Base-by-base conservation (phyloP, 768 basidiomycete genomes). In the Lanmaoa pseudosensibilis region DNA sequence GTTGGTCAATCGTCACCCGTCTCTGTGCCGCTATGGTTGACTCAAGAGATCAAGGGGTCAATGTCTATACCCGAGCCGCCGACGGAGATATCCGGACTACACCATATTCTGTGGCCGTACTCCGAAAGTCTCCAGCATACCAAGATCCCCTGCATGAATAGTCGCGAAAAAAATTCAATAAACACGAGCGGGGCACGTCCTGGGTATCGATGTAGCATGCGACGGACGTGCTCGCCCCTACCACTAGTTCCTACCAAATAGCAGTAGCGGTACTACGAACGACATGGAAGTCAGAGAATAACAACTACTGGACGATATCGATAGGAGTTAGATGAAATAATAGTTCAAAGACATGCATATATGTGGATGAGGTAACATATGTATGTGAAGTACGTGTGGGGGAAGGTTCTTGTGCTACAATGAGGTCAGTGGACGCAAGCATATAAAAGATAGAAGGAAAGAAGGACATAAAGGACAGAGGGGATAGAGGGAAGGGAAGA, bases 391-490 rank as follows among this genome's bases (percentile, higher is more conserved):
- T 50, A 61, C 36, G 61, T 59, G 61, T 23, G 25, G 27, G 15
- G 30, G 3, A 44, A 46, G 36, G 52, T 41, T 40, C 60, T 47
- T 63, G 49, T 59, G 56, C 56, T 59, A 54, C 52, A 27, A 27
- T 27, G 11, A 41, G 36, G 52, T 62, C 45, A 47, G 37, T 46
- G 48, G 38, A 40, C 33, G 45, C 11, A 34, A 23, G 43, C 30
- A 38, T 47, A 27, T 27, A 27, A n/a, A n/a, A n/a, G n/a, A n/a
- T n/a, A n/a, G n/a, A n/a, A n/a, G n/a, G n/a, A n/a, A n/a, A n/a
- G n/a, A n/a, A n/a, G n/a, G n/a, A n/a, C 6, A 53, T 34, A 4
- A 25, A 30, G n/a, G 39, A 41, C 21, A 43, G 12, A 36, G 19
- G n/a, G 15, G 33, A 44, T 32, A 54, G 21, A 47, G 38, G 39